Conservation (phyloP, 805 yeast genomes). For the Starmerella geochares region DNA sequence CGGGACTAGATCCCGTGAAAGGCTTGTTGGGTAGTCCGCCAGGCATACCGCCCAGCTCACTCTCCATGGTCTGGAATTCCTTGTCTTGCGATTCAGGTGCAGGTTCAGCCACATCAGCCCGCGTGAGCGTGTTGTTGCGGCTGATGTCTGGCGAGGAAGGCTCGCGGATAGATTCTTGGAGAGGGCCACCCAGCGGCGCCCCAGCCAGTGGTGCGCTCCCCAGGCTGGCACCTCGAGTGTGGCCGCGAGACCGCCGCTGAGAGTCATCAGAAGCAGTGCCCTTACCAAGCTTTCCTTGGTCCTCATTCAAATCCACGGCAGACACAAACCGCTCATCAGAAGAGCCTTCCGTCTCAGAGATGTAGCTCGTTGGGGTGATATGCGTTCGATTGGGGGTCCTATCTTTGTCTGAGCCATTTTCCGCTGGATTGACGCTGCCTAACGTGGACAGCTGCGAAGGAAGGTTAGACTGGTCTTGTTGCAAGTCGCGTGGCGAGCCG, state of each 20-base stretch:
- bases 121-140: conserved; percentile 4
- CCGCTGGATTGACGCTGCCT: not conserved
- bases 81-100: not conserved
- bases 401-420: not conserved
- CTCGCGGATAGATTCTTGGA: not conserved
- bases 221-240: conserved; percentile 12
- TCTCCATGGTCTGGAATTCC: conserved; percentile 10
- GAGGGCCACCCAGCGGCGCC: no score
- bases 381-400: conserved; percentile 12
- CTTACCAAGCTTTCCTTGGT: not conserved
- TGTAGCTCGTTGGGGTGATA: conserved; percentile 14
- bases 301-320: conserved; percentile 14
- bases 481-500: not conserved
- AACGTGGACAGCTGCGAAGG: not conserved
- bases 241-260: conserved; percentile 4
- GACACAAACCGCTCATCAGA: conserved; percentile 19
- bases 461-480: not conserved
- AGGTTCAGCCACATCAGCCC: not conserved
- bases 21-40: conserved; percentile 10
- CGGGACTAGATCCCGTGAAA: not conserved
- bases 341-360: conserved; percentile 13
- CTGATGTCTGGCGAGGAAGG: not conserved
- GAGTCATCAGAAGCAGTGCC: not conserved
- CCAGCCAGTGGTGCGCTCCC: not conserved
- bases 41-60: conserved; percentile 18